phyloP scores from a whole-genome alignment of 2,329 filamentous ascomycete species.

The Alternaria solani region DNA sequence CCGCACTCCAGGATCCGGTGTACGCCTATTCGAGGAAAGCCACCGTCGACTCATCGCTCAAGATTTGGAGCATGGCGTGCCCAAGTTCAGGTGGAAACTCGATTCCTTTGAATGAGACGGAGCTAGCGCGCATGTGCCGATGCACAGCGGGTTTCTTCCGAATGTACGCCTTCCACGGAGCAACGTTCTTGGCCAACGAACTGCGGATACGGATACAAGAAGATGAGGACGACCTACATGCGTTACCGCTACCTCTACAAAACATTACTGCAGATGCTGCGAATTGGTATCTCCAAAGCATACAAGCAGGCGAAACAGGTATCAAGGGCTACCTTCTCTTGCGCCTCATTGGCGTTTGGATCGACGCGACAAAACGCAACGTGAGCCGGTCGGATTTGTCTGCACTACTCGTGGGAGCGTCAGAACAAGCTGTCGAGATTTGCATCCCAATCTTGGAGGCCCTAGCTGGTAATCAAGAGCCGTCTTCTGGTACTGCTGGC shows the following conservation, averaged over 20 bases:
- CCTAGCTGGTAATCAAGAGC: slow-evolving; percentile 16
- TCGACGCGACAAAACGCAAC: slow-evolving; percentile 27
- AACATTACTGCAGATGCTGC: slow-evolving; percentile 31
- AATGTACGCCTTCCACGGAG: slow-evolving; percentile 31
- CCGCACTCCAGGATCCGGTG: slow-evolving; percentile 28
- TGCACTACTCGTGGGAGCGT: slow-evolving; percentile 20
- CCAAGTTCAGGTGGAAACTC: background rate
- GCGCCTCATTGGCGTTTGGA: slow-evolving; percentile 29
- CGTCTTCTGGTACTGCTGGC: background rate
- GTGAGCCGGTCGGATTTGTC: slow-evolving; percentile 23
- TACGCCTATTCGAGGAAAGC: slow-evolving; percentile 41
- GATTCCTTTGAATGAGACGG: slow-evolving; percentile 1
- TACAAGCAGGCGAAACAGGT: slow-evolving; percentile 42
- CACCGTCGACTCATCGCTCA: slow-evolving; percentile 37
- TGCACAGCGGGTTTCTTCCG: slow-evolving; percentile 38
- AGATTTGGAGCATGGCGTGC: slow-evolving; percentile 33
- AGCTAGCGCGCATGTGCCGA: slow-evolving; percentile 31
- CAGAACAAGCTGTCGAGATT: slow-evolving; percentile 24
- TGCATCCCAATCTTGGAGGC: slow-evolving; percentile 34
- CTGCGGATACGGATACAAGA: slow-evolving; percentile 35
- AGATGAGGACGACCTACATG: slow-evolving; percentile 31
- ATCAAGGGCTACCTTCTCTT: slow-evolving; percentile 41
- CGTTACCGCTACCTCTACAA: slow-evolving; percentile 27
- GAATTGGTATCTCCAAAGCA: slow-evolving; percentile 26
- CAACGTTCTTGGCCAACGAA: slow-evolving; percentile 32